phyloP scores from a whole-genome alignment of 306 rosid genomes.

The Pyrus pyrifolia region DNA sequence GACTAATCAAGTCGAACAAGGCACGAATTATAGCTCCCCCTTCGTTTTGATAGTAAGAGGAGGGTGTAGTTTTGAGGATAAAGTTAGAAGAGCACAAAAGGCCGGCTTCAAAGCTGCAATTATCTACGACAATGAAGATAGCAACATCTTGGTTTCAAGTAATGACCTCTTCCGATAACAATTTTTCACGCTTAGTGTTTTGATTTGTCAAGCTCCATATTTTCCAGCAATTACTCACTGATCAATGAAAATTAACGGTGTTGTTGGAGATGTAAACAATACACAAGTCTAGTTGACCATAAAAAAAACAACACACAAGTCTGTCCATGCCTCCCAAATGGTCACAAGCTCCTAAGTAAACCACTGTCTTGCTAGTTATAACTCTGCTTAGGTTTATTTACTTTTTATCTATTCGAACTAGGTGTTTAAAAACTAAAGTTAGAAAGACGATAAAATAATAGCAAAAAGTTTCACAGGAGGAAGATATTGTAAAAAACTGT shows the following conservation, averaged over 20 bases:
- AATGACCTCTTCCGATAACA: slow-evolving; percentile 26
- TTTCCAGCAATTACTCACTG: neutral
- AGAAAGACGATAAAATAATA: neutral
- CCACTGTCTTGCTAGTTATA: neutral
- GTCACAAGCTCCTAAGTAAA: neutral
- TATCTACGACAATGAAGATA: slow-evolving; percentile 71
- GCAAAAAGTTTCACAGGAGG: neutral
- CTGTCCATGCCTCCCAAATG: neutral
- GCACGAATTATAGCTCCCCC: slow-evolving; percentile 46
- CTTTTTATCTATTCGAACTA: neutral
- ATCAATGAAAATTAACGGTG: neutral
- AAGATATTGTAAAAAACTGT: neutral
- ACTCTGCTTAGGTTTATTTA: neutral
- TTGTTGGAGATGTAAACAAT: neutral
- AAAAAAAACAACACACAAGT: neutral
- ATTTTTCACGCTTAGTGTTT: neutral
- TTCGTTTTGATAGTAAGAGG: slow-evolving; percentile 80
- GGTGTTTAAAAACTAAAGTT: neutral
- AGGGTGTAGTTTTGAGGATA: slow-evolving; percentile 94
- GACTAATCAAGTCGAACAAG: slow-evolving; percentile 41
- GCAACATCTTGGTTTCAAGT: slow-evolving; percentile 76
- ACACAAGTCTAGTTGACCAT: neutral
- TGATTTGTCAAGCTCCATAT: neutral
- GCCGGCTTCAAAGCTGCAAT: slow-evolving; percentile 94
- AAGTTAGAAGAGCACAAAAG: slow-evolving; percentile 74